Evolutionary conservation across 1,284 basidiomycete genomes (phyloP), one percentile per base, ranked within the genome.

Genomic region (Cryptococcus jaspeensis): DNA sequence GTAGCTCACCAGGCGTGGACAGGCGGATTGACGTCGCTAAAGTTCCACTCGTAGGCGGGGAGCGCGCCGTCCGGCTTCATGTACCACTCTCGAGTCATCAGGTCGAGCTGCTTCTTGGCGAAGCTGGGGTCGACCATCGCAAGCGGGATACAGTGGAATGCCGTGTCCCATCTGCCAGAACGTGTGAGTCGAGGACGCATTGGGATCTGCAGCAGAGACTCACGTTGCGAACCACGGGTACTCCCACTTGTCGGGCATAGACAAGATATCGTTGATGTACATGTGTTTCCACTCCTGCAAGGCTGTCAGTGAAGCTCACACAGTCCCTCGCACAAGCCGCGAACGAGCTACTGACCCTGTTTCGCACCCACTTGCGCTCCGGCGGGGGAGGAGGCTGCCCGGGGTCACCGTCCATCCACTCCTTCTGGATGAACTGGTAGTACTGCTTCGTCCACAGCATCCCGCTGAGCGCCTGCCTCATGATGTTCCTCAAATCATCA

Each of bases 191-290:
- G 22, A 56, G 48, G 59, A 52, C 37, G 8, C 38, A 6, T 20
- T 5, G 25, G 9, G 12, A 13, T 13, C 9, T 32, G 15, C 5
- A 5, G 46, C 37, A n/a, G 20, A 3, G 18, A 68, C 74, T 68
- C 57, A 78, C 61, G 90, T 64, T 83, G 92, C 91, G 67, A 92
- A 95, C 83, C 94, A 95, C 1, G 92, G 92, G 70, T 95, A 96
- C 78, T 99, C 95, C 95, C 95, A 98, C 87, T 98, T 98, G 80
- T 98, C 95, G 9, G 95, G 95, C 95, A 99, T 98, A 9, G 93
- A 96, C 45, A 99, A 83, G 62, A 99, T 87, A 75, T 99, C 95
- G 59, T 91, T 90, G 61, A 94, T 88, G 76, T 98, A 87, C 80
- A 99, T 82, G 78, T 99, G 95, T 61, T 85, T 87, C 93, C 93